Evolutionary conservation across 371 early-diverging fungal genomes (phyloP).

Genomic region (Gilbertella persicaria): DNA sequence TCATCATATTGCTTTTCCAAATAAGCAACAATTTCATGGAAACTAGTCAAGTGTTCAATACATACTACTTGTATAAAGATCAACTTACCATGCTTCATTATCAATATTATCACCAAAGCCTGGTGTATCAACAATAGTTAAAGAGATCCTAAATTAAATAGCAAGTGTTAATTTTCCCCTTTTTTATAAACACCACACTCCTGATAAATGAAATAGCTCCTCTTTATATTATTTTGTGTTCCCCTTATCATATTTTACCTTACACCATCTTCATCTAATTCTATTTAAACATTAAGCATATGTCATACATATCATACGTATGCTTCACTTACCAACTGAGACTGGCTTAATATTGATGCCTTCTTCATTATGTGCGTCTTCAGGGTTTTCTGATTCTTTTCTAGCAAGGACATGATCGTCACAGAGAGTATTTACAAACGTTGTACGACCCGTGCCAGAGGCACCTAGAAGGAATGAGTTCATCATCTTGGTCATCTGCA

Average conservation of each 20-base stretch:
- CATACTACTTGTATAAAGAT: not conserved
- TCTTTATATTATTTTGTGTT: slow-evolving; percentile 5
- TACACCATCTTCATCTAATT: slow-evolving; percentile 96
- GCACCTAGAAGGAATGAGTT: slow-evolving; percentile 56
- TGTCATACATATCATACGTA: not conserved
- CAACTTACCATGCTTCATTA: slow-evolving; percentile 70
- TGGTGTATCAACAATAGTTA: slow-evolving; percentile 90
- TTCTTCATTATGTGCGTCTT: slow-evolving; percentile 89
- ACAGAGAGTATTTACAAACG: slow-evolving; percentile 98
- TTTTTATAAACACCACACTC: not conserved
- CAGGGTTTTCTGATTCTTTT: slow-evolving; percentile 75
- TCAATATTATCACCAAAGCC: slow-evolving; percentile 95
- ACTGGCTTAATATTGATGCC: slow-evolving; percentile 88
- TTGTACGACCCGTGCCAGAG: slow-evolving; percentile 96
- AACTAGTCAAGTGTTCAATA: slow-evolving; percentile 43
- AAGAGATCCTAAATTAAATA: slow-evolving; percentile 17
- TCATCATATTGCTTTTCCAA: slow-evolving; percentile 95
- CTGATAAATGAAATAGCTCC: slow-evolving; percentile 3
- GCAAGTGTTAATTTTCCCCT: slow-evolving; percentile 4
- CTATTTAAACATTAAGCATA: slow-evolving; percentile 52
- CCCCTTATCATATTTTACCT: slow-evolving; percentile 40
- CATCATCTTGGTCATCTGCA: not conserved
- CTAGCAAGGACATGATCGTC: slow-evolving; percentile 70
- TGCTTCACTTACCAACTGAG: slow-evolving; percentile 54
- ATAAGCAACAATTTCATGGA: slow-evolving; percentile 88